Percentiles rank a stretch among this genome's conserved stretches.
phyloP scores from a whole-genome alignment of 1,284 basidiomycete genomes.

The Marasmius fiardii region DNA sequence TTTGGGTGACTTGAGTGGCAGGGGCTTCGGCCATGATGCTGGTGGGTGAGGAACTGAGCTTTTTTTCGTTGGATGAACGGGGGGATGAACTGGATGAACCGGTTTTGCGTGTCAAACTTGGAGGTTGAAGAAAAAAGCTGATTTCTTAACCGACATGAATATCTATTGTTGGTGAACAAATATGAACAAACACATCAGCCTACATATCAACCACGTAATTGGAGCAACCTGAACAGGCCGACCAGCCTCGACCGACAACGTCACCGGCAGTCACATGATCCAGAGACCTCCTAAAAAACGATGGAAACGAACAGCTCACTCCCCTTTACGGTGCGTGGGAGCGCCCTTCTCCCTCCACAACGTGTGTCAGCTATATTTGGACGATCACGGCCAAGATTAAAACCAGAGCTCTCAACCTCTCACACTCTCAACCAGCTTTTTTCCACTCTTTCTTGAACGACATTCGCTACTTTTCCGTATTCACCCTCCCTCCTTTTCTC shows the following conservation, averaged over 20 bases:
- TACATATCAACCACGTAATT: background rate
- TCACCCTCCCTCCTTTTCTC: constrained; percentile 12
- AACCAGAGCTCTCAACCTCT: background rate
- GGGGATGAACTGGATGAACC: constrained; percentile 63
- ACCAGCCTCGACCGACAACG: too few relatives aligned
- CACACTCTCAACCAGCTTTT: constrained; percentile 13
- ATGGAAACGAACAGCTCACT: too few relatives aligned
- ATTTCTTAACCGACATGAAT: constrained; percentile 2
- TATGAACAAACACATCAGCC: background rate
- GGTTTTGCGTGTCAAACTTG: constrained; percentile 78
- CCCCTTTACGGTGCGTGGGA: too few relatives aligned
- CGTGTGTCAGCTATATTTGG: too few relatives aligned
- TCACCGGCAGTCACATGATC: too few relatives aligned
- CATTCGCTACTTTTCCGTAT: constrained; percentile 16
- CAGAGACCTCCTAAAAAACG: too few relatives aligned
- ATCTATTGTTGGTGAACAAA: constrained; percentile 1
- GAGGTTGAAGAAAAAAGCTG: constrained; percentile 60
- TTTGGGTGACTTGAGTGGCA: constrained; percentile 73
- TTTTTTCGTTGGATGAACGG: constrained; percentile 28
- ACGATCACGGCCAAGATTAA: too few relatives aligned
- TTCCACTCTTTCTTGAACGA: constrained; percentile 9
- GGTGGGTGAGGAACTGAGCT: constrained; percentile 49
- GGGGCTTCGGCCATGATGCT: constrained; percentile 82
- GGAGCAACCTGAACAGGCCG: too few relatives aligned
- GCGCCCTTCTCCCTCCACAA: too few relatives aligned